Conservation (phyloP, 1,139 yeast species). For the Debaryomyces udenii region DNA sequence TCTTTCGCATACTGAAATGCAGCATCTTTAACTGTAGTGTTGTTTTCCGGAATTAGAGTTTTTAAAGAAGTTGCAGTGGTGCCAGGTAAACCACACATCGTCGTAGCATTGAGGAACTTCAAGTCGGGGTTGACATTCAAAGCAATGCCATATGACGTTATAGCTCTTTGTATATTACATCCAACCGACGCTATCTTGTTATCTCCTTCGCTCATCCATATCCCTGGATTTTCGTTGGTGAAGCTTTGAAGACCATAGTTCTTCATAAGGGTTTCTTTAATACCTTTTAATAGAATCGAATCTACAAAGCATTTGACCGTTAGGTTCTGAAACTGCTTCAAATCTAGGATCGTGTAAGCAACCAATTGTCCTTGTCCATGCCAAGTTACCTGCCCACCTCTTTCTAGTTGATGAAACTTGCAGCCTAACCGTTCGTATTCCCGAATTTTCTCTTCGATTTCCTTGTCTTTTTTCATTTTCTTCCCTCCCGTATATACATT, state of each 20-base stretch:
- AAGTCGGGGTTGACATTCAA: conserved; percentile 78
- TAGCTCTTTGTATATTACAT: conserved; percentile 77
- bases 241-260: conserved; percentile 46
- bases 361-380: conserved; percentile 97
- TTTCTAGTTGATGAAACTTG: conserved; percentile 66
- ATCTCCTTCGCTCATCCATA: conserved; percentile 60
- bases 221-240: conserved; percentile 78
- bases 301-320: conserved; percentile 77
- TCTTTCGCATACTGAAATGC: conserved; percentile 56
- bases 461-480: conserved; percentile 59
- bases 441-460: conserved; percentile 33
- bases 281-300: conserved; percentile 64
- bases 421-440: conserved; percentile 47
- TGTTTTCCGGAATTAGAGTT: conserved; percentile 24
- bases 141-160: conserved; percentile 90
- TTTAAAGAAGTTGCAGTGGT: conserved; percentile 45
- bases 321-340: conserved; percentile 59
- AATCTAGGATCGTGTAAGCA: conserved; percentile 78
- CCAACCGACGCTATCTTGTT: conserved; percentile 89
- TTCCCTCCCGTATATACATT: conserved; percentile 91
- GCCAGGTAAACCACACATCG: conserved; percentile 84
- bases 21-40: conserved; percentile 41
- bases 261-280: conserved; percentile 55
- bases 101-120: conserved; percentile 66
- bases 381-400: conserved; percentile 98